Percentiles rank a stretch among this genome's conserved stretches.
These are phyloP conservation scores for Yamadazyma endophytica DNA, from an alignment of 805 yeast species.

Conservation along the genomic window DNA sequence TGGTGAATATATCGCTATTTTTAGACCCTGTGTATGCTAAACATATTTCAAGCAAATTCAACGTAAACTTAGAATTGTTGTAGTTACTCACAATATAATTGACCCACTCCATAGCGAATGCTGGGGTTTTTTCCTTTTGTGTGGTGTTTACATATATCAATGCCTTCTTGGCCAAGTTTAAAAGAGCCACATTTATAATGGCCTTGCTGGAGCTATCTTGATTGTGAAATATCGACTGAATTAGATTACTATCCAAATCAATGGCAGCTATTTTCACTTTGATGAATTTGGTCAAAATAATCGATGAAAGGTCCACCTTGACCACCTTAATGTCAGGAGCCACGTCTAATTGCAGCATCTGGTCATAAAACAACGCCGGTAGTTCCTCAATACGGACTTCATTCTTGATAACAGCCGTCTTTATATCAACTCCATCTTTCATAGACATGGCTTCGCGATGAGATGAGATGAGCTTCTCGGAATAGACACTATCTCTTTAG, in stretches of 20 bases:
- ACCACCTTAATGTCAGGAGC: neutral
- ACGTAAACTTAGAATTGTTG: constrained; percentile 4
- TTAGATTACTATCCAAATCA: neutral
- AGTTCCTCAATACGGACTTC: too few relatives aligned
- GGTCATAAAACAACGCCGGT: too few relatives aligned
- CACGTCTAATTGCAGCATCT: too few relatives aligned
- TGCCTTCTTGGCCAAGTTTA: constrained; percentile 4
- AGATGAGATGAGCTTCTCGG: too few relatives aligned
- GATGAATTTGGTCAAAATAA: constrained; percentile 4
- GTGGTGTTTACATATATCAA: constrained; percentile 1
- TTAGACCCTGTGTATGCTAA: neutral
- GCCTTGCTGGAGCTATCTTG: constrained; percentile 4
- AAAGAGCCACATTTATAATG: constrained; percentile 1
- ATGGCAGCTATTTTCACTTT: constrained; percentile 1
- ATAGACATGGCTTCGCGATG: too few relatives aligned
- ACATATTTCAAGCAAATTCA: constrained; percentile 5
- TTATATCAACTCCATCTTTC: too few relatives aligned
- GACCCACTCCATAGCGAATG: neutral
- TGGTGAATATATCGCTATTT: neutral
- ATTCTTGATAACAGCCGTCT: too few relatives aligned
- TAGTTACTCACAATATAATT: neutral
- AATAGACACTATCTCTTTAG: too few relatives aligned
- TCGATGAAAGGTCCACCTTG: constrained; percentile 5
- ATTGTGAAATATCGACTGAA: constrained; percentile 1
- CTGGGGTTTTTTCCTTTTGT: neutral